These are phyloP conservation scores for Umbelopsis sp. DNA, from an alignment of 192 early-diverging fungal species.

Conservation along the genomic window DNA sequence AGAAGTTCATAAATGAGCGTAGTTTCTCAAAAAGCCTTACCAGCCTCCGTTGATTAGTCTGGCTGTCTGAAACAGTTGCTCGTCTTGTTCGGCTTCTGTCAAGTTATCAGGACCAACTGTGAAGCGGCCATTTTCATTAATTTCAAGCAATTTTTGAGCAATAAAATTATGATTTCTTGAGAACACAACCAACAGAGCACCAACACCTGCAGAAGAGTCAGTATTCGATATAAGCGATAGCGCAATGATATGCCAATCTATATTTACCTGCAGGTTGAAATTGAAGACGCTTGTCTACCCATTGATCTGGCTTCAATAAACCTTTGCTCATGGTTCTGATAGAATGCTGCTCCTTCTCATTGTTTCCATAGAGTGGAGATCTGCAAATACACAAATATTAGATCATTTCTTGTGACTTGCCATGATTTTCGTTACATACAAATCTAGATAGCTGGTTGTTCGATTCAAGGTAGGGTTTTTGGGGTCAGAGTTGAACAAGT, in stretches of 20 bases:
- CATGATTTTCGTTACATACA: not conserved
- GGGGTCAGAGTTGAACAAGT: conserved; percentile 45
- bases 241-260: not conserved
- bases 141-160: conserved; percentile 46
- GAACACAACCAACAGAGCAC: conserved; percentile 45
- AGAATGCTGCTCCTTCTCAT: conserved; percentile 27
- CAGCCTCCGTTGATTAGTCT: conserved; percentile 50
- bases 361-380: conserved; percentile 46
- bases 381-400: not conserved
- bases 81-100: conserved; percentile 38
- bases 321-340: conserved; percentile 29
- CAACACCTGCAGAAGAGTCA: conserved; percentile 26
- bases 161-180: conserved; percentile 58
- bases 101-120: conserved; percentile 27
- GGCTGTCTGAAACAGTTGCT: conserved; percentile 55
- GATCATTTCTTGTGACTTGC: not conserved
- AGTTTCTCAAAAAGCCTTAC: conserved; percentile 22
- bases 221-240: not conserved
- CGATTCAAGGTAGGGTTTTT: conserved; percentile 39
- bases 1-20: not conserved
- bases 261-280: conserved; percentile 29
- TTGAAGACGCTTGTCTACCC: conserved; percentile 24
- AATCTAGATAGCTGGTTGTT: conserved; percentile 47
- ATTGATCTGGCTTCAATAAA: conserved; percentile 27
- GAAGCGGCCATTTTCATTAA: conserved; percentile 44